Evolutionary conservation across 2,329 filamentous ascomycete species (phyloP).

Genomic region (Aspergillus ustus): DNA sequence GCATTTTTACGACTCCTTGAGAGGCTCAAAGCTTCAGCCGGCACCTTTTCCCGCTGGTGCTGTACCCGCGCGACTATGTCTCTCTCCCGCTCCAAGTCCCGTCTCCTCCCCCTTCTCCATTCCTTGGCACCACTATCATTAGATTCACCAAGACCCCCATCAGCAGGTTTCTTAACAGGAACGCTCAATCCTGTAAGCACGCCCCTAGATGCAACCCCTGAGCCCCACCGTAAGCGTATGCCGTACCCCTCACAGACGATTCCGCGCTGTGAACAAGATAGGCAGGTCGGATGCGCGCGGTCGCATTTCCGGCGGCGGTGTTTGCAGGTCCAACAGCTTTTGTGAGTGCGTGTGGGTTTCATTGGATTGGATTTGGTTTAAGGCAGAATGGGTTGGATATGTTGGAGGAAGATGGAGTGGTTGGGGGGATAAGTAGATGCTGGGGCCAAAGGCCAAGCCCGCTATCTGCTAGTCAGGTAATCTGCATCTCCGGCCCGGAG

Average conservation of each 20-base stretch:
- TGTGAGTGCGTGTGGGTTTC: not conserved
- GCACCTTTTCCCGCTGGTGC: not conserved
- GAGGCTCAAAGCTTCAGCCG: not conserved
- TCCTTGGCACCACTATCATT: not conserved
- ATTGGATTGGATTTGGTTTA: not conserved
- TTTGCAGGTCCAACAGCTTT: slow-evolving; percentile 23
- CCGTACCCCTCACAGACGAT: slow-evolving; percentile 37
- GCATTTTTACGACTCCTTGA: not conserved
- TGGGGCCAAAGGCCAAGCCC: not conserved
- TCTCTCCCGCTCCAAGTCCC: not conserved
- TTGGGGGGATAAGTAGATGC: not conserved
- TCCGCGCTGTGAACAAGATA: slow-evolving; percentile 29
- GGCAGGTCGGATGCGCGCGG: slow-evolving; percentile 30
- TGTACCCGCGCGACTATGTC: not conserved
- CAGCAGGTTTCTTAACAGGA: not conserved
- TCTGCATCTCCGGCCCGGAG: too few species aligned
- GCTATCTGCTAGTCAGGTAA: too few species aligned
- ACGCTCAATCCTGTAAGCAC: slow-evolving; percentile 26
- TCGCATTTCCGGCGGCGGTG: slow-evolving; percentile 35
- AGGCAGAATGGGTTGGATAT: not conserved
- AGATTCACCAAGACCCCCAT: not conserved
- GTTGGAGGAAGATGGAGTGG: not conserved
- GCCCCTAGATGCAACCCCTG: slow-evolving; percentile 38
- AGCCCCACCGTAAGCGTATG: slow-evolving; percentile 35
- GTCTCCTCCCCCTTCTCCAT: not conserved